phyloP scores from a whole-genome alignment of 768 basidiomycete genomes.

The Trametes cinnabarina region DNA sequence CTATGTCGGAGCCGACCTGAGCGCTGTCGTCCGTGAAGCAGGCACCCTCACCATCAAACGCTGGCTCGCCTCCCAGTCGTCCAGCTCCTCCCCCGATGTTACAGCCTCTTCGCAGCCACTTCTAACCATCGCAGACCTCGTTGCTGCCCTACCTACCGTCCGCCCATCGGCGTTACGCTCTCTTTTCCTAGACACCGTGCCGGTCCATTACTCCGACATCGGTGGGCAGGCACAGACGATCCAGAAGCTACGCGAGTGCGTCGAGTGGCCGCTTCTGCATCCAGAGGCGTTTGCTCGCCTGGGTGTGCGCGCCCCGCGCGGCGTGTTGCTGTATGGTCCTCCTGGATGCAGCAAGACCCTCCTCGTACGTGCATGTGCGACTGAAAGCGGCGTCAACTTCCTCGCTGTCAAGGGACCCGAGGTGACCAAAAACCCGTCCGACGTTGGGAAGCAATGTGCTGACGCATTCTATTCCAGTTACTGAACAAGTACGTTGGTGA shows the following conservation, averaged over 20 bases:
- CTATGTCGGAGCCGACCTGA: conserved; percentile 95
- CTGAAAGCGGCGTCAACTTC: conserved; percentile 93
- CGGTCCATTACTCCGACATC: conserved; percentile 81
- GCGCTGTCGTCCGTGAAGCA: conserved; percentile 88
- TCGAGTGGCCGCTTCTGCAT: conserved; percentile 94
- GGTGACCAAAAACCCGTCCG: conserved; percentile 53
- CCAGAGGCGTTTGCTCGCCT: conserved; percentile 83
- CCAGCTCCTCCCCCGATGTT: conserved; percentile 11
- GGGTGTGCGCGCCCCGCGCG: conserved; percentile 85
- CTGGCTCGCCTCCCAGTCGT: conserved; percentile 47
- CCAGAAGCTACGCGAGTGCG: conserved; percentile 82
- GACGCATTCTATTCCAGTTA: conserved; percentile 50
- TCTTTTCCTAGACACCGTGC: conserved; percentile 82
- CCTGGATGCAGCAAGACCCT: conserved; percentile 98
- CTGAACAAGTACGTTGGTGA: conserved; percentile 97
- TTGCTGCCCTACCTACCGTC: conserved; percentile 68
- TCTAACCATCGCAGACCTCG: conserved; percentile 65
- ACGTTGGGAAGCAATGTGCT: neutral
- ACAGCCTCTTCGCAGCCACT: conserved; percentile 19
- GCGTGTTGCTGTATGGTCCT: conserved; percentile 89
- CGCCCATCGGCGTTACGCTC: conserved; percentile 95
- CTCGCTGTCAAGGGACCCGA: conserved; percentile 97
- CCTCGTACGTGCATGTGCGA: conserved; percentile 87
- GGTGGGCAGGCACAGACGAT: conserved; percentile 84
- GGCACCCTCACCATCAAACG: conserved; percentile 90